Evolutionary conservation across 2,329 filamentous ascomycete genomes (phyloP).

Genomic region (Corniculantispora saksenae): DNA sequence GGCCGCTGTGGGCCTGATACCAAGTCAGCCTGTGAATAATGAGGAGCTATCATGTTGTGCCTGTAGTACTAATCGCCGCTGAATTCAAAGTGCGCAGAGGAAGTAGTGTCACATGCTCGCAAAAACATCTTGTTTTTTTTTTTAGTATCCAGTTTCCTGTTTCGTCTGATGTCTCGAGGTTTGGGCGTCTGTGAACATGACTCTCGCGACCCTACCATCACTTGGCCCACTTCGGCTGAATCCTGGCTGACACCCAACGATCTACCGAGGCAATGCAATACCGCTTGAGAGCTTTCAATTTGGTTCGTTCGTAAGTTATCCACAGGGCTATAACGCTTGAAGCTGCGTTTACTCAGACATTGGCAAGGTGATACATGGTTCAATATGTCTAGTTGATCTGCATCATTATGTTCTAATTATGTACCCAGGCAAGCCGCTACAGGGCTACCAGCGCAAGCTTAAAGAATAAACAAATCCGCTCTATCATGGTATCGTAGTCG

Average conservation of each 20-base stretch:
- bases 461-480: not conserved
- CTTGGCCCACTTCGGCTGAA: not conserved
- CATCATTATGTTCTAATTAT: not conserved
- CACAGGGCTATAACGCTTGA: not conserved
- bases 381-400: not conserved
- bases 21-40: not conserved
- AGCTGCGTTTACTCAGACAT: not conserved
- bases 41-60: not conserved
- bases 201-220: not conserved
- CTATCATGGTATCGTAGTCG: conserved; percentile 14
- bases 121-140: not conserved
- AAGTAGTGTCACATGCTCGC: not conserved
- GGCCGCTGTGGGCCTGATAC: not conserved
- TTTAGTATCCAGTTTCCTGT: not conserved
- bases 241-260: not conserved
- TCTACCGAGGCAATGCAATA: not conserved
- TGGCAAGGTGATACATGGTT: not conserved
- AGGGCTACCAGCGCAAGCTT: not conserved
- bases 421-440: not conserved
- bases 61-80: not conserved
- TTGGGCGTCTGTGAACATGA: not conserved
- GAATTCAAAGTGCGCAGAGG: not conserved
- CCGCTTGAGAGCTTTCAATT: not conserved
- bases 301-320: not conserved
- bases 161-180: conserved; percentile 4